phyloP scores from a whole-genome alignment of 331 rosid species.

The Malus hybrid region DNA sequence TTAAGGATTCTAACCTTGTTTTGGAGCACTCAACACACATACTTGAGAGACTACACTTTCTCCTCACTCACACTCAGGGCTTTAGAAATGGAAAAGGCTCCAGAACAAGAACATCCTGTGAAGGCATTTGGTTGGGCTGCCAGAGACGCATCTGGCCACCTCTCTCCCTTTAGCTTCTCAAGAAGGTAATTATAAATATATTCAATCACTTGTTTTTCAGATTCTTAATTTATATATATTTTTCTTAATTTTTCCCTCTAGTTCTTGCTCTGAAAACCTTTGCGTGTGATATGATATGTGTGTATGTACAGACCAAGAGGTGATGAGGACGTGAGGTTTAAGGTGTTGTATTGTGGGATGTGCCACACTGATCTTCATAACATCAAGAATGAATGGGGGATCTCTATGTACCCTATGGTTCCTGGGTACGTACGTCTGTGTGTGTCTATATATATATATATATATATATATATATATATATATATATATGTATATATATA shows the following conservation, averaged over 20 bases:
- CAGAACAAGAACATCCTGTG: conserved; percentile 10
- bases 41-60: not conserved
- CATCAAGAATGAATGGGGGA: conserved; percentile 29
- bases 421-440: conserved; percentile 11
- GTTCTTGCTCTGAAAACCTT: not conserved
- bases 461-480: too few species aligned
- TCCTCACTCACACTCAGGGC: not conserved
- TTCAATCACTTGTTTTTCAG: too few species aligned
- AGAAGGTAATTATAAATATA: conserved; percentile 10
- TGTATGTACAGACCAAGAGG: conserved; percentile 26
- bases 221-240: too few species aligned
- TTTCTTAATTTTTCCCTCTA: not conserved
- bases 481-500: too few species aligned
- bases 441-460: too few species aligned
- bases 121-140: conserved; percentile 26
- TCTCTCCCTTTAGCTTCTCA: conserved; percentile 19
- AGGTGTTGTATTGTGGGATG: conserved; percentile 41
- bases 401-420: conserved; percentile 9
- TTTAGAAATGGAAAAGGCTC: not conserved
- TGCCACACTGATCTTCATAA: conserved; percentile 42
- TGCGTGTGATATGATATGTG: not conserved
- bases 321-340: conserved; percentile 38
- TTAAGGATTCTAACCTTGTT: not conserved
- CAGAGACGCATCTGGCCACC: conserved; percentile 7
- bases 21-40: not conserved